phyloP scores from a whole-genome alignment of 2,329 filamentous ascomycete species.

The Magnaporthales sp. region DNA sequence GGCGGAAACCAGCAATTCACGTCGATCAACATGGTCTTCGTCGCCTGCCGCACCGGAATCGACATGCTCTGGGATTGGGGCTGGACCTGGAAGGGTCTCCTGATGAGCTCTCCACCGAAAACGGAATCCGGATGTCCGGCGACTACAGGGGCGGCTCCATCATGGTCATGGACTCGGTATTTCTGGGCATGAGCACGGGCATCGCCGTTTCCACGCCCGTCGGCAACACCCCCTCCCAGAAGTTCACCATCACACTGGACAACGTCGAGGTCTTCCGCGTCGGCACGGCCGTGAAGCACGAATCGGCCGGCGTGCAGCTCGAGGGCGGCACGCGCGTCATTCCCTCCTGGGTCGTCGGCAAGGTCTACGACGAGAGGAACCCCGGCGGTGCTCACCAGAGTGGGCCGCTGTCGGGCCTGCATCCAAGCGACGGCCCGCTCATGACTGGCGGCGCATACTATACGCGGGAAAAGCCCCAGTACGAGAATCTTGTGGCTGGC shows the following conservation, averaged over 20 bases:
- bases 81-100: slow-evolving; percentile 5
- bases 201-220: background rate
- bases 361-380: background rate
- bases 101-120: background rate
- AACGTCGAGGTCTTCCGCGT: background rate
- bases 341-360: background rate
- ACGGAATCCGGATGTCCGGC: too few species aligned
- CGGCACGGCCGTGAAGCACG: too few species aligned
- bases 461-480: slow-evolving; percentile 9
- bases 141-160: background rate
- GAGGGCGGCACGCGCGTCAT: too few species aligned
- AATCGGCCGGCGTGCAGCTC: too few species aligned
- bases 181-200: background rate
- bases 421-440: background rate
- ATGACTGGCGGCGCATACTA: slow-evolving; percentile 3
- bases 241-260: background rate
- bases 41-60: slow-evolving; percentile 5
- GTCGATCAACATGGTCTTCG: slow-evolving; percentile 10
- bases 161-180: background rate
- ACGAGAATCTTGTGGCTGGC: slow-evolving; percentile 1
- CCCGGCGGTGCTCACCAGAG: background rate
- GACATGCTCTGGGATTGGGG: slow-evolving; percentile 9
- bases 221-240: background rate
- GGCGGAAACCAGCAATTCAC: slow-evolving; percentile 12
- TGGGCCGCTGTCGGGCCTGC: background rate